Evolutionary conservation across 257 asterid genomes (phyloP).

Genomic region (Solanum habrochaites): DNA sequence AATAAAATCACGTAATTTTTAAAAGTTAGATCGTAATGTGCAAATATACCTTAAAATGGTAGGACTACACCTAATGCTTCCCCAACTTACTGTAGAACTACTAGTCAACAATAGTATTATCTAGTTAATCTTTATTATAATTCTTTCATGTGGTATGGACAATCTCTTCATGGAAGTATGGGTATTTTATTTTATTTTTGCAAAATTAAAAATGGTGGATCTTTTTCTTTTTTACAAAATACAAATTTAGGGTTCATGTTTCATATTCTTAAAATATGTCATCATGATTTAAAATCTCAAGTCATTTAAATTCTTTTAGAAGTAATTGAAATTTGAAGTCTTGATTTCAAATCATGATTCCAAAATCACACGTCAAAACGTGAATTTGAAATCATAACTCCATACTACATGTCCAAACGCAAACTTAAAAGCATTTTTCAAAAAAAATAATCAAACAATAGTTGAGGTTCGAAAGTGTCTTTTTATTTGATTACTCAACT

Average conservation of each 20-base stretch:
- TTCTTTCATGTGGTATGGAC: not conserved
- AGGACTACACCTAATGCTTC: not conserved
- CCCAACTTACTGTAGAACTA: accelerated
- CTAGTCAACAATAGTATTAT: not conserved
- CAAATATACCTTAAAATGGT: no score
- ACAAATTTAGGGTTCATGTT: not conserved
- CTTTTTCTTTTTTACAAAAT: not conserved
- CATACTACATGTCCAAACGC: not conserved
- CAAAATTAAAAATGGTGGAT: not conserved
- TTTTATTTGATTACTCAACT: not conserved
- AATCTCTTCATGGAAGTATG: not conserved
- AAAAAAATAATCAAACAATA: not conserved
- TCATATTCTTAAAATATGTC: not conserved
- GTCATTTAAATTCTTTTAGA: not conserved
- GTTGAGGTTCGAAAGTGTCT: not conserved
- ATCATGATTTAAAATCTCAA: not conserved
- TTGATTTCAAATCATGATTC: not conserved
- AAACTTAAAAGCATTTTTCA: not conserved
- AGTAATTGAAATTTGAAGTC: not conserved
- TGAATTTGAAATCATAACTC: not conserved
- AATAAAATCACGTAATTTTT: no score
- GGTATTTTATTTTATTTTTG: not conserved
- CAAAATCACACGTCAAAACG: not conserved
- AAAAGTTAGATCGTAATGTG: no score
- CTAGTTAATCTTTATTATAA: not conserved